Percentiles rank a stretch among this genome's conserved stretches.
Conservation (phyloP, 306 rosid genomes). For the Cyamopsis tetragonoloba region DNA sequence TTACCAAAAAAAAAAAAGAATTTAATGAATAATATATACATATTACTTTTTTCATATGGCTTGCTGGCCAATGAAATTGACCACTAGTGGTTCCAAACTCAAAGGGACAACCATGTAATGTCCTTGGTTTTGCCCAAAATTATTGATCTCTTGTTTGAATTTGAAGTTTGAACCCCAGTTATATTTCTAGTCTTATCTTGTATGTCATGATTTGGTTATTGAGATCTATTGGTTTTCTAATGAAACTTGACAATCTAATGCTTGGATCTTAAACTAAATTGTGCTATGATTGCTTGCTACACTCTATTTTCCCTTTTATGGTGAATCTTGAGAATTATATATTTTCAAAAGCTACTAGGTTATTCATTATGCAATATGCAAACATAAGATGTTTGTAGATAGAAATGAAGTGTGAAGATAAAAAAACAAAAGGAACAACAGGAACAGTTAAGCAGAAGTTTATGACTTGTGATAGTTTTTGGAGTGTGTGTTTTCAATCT, state of each 20-base stretch:
- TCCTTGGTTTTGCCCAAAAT: too few species aligned
- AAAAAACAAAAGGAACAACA: not conserved
- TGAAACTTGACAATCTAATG: constrained; percentile 35
- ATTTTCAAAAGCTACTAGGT: not conserved
- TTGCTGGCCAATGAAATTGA: too few species aligned
- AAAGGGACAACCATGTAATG: too few species aligned
- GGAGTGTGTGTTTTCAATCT: not conserved
- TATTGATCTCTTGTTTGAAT: not conserved
- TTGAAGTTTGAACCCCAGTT: not conserved
- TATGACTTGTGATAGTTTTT: not conserved
- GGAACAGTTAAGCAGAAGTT: not conserved
- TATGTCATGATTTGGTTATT: not conserved
- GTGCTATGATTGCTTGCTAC: constrained; percentile 40
- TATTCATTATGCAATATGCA: not conserved
- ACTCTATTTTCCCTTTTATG: not conserved
- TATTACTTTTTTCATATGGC: too few species aligned
- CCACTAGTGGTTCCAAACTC: too few species aligned
- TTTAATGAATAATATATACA: too few species aligned
- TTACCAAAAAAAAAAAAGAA: too few species aligned
- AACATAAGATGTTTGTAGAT: not conserved
- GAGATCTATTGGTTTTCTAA: not conserved
- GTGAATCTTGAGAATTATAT: not conserved
- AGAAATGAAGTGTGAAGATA: not conserved
- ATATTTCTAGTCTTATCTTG: not conserved
- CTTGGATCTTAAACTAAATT: constrained; percentile 38